Conservation (phyloP, 768 basidiomycete species). For the Boletus patriciae region DNA sequence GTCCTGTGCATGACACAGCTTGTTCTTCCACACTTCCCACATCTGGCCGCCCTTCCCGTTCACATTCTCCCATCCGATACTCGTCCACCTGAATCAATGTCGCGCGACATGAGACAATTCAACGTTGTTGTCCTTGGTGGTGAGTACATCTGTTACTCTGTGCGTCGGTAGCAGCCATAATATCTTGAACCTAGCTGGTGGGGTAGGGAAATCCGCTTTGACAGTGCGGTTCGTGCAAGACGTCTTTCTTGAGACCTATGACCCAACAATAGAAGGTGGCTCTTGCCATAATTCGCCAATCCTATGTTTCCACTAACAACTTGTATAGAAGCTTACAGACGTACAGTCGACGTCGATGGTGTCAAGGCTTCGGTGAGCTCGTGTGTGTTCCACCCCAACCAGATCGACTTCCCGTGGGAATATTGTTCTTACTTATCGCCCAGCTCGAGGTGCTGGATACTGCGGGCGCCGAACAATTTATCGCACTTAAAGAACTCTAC, state of each 20-base stretch:
- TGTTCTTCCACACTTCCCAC: conserved; percentile 23
- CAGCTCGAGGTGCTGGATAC: conserved; percentile 83
- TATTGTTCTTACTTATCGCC: conserved; percentile 13
- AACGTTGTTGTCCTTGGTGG: conserved; percentile 82
- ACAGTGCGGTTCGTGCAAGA: conserved; percentile 77
- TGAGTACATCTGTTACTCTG: conserved; percentile 33
- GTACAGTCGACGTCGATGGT: conserved; percentile 64
- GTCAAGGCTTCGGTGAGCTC: conserved; percentile 55
- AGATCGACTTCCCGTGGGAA: conserved; percentile 4
- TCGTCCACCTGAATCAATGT: conserved; percentile 3
- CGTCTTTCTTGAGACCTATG: conserved; percentile 73
- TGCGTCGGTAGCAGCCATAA: conserved; percentile 1
- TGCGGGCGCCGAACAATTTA: conserved; percentile 86
- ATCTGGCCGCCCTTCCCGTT: conserved; percentile 8
- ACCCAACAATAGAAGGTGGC: conserved; percentile 82
- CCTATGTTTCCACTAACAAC: conserved; percentile 8
- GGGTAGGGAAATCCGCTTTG: conserved; percentile 85
- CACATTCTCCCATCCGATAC: conserved; percentile 11
- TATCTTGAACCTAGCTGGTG: conserved; percentile 57
- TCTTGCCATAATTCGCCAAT: background rate
- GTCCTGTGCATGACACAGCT: too few relatives aligned
- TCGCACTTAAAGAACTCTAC: conserved; percentile 74
- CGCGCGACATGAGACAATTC: conserved; percentile 60
- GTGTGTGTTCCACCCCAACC: conserved; percentile 19
- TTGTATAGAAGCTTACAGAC: conserved; percentile 66